Base-by-base conservation (phyloP, 805 yeast genomes). In the Metschnikowia amazonensis region DNA sequence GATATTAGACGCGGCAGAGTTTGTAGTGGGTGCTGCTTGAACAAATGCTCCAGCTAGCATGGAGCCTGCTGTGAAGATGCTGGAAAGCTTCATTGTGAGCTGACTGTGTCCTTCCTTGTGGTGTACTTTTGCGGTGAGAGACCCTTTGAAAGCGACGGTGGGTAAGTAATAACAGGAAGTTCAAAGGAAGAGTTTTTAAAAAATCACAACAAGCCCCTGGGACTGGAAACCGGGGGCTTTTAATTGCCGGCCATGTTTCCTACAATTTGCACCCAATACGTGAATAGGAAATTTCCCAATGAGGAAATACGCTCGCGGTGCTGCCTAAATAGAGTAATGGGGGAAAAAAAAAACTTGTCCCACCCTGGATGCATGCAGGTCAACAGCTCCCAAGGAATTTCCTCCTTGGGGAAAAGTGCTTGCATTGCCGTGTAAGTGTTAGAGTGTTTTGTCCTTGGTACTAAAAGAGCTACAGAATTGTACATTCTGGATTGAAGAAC, bases 11-110 rank as follows among this genome's bases (percentile, higher is more conserved):
- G 50, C 49, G 5, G 50, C 34, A 3, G 52, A 34, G n/a, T 50
- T 46, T 5, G 45, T 33, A 16, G 57, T 45, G 18, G 64, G 60
- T 6, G 62, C 62, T n/a, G 64, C 63, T 10, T 32, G 39, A 10
- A 52, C 62, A 30, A 62, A 36, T n/a, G 49, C 39, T n/a, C 55
- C 47, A 6, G 58, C 42, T 20, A 56, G 38, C 23, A 53, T 37
- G n/a, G 59, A 37, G 16, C 56, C 56, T 17, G 52, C 41, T 21
- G 60, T 47, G 29, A 57, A 44, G 25, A 57, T 42, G 24, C 49
- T 33, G 14, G 55, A 47, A 23, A 61, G 48, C 45, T 47, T 60
- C 65, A 61, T 61, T 32, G 20, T 44, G 17, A 17, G 25, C 24
- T 35, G 29, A 35, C 38, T 35, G 38, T 24, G 35, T 29, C 25